A percentile compares a stretch with the other conserved stretches of the same genome.
Evolutionary conservation across 306 rosid species (phyloP).

Genomic region (Senna tora): DNA sequence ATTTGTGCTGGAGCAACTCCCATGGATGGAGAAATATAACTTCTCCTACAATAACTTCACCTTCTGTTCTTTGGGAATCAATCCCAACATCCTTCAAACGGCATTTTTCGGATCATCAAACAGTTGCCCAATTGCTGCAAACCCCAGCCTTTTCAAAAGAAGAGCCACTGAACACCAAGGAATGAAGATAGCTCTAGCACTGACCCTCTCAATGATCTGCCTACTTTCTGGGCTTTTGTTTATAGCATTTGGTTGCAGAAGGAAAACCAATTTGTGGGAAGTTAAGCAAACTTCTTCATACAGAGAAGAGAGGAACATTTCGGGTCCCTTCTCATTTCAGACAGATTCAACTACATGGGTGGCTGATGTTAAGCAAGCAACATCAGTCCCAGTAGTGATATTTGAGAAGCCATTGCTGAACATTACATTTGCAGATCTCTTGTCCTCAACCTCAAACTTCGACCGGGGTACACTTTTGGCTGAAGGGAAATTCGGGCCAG

Average conservation of each 20-base stretch:
- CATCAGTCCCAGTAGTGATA: slow-evolving; percentile 82
- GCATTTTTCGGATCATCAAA: slow-evolving; percentile 71
- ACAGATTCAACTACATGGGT: slow-evolving; percentile 99
- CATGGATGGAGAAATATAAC: slow-evolving; percentile 81
- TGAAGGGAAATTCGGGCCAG: slow-evolving; percentile 99
- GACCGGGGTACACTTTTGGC: slow-evolving; percentile 94
- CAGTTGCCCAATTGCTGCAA: slow-evolving; percentile 96
- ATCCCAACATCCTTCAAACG: slow-evolving; percentile 49
- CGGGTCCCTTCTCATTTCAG: slow-evolving; percentile 96
- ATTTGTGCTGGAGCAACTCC: slow-evolving; percentile 60
- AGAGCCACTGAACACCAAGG: slow-evolving; percentile 50
- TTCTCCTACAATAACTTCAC: slow-evolving; percentile 89
- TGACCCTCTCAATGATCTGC: slow-evolving; percentile 74
- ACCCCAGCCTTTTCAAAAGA: slow-evolving; percentile 60
- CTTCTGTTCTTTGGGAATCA: slow-evolving; percentile 68
- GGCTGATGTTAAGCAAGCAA: slow-evolving; percentile 98
- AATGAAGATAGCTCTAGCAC: slow-evolving; percentile 73
- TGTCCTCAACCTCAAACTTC: slow-evolving; percentile 91
- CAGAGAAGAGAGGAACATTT: slow-evolving; percentile 83
- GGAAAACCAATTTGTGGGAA: slow-evolving; percentile 75
- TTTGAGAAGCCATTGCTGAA: slow-evolving; percentile 92
- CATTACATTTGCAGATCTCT: slow-evolving; percentile 89
- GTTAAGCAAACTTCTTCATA: slow-evolving; percentile 70
- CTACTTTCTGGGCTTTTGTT: slow-evolving; percentile 76
- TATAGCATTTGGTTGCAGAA: slow-evolving; percentile 82